phyloP scores from a whole-genome alignment of 2,329 filamentous ascomycete genomes.

The Fusarium sp. region DNA sequence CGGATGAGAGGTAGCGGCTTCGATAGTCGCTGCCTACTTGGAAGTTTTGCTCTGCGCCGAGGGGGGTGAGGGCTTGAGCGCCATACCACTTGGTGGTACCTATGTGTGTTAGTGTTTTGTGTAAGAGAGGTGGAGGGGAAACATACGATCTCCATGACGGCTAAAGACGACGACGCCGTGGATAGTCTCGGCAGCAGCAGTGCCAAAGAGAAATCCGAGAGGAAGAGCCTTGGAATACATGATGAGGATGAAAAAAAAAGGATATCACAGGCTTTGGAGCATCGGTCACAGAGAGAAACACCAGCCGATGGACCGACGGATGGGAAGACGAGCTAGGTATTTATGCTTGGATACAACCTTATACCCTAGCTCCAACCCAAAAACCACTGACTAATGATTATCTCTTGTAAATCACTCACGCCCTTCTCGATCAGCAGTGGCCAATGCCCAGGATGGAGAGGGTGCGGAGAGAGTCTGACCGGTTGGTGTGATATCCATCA shows the following conservation, averaged over 20 bases:
- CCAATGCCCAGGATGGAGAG: not conserved
- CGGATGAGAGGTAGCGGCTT: constrained; percentile 38
- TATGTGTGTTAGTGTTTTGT: constrained; percentile 18
- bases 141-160: constrained; percentile 51
- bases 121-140: not conserved
- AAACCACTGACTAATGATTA: not conserved
- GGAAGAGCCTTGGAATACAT: constrained; percentile 20
- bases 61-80: constrained; percentile 47
- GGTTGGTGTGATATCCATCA: not conserved
- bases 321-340: constrained; percentile 8
- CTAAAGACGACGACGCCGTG: constrained; percentile 50
- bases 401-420: not conserved
- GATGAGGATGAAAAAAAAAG: not conserved
- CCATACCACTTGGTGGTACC: constrained; percentile 52
- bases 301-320: not conserved
- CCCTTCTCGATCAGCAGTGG: not conserved
- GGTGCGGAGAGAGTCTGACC: not conserved
- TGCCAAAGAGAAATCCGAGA: constrained; percentile 9
- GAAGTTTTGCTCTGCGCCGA: constrained; percentile 50
- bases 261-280: not conserved
- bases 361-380: not conserved
- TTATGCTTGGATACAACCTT: constrained; percentile 21
- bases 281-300: not conserved
- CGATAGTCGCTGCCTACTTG: constrained; percentile 43
- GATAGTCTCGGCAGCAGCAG: constrained; percentile 45